phyloP scores from a whole-genome alignment of 495 filamentous ascomycete genomes.

The Daldinia concentrica region DNA sequence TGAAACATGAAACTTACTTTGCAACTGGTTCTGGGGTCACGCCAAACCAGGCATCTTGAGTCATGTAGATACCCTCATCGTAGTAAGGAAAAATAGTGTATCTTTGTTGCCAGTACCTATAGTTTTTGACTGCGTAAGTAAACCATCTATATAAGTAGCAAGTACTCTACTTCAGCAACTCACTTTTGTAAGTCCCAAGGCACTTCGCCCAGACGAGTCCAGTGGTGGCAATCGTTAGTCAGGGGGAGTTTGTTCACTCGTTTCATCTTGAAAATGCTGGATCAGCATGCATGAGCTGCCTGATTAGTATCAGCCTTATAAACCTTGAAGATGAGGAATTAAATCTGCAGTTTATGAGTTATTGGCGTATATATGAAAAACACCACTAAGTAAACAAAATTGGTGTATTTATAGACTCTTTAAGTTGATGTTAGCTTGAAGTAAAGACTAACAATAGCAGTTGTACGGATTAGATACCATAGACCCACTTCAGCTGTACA shows the following conservation, averaged over 20 bases:
- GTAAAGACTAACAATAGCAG: background rate
- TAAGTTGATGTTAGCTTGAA: background rate
- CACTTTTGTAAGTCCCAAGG: constrained; percentile 83
- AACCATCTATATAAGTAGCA: background rate
- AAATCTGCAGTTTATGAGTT: background rate
- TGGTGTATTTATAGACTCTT: background rate
- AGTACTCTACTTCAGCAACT: constrained; percentile 16
- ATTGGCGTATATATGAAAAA: background rate
- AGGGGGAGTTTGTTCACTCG: constrained; percentile 52
- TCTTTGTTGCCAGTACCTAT: constrained; percentile 88
- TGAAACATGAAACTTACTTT: constrained; percentile 60
- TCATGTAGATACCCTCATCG: constrained; percentile 87
- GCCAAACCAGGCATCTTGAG: constrained; percentile 92
- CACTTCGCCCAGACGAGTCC: constrained; percentile 67
- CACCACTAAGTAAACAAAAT: background rate
- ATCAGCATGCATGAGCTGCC: constrained; percentile 21
- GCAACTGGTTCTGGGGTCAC: constrained; percentile 93
- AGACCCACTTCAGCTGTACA: background rate
- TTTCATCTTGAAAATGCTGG: constrained; percentile 38
- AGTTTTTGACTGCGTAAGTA: constrained; percentile 2
- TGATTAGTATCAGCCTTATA: background rate
- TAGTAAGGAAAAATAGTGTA: constrained; percentile 84
- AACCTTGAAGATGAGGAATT: background rate
- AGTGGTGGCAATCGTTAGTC: constrained; percentile 70
- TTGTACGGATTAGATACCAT: no score